phyloP scores from a whole-genome alignment of 2,329 filamentous ascomycete genomes.

The Aspergillus hortae region DNA sequence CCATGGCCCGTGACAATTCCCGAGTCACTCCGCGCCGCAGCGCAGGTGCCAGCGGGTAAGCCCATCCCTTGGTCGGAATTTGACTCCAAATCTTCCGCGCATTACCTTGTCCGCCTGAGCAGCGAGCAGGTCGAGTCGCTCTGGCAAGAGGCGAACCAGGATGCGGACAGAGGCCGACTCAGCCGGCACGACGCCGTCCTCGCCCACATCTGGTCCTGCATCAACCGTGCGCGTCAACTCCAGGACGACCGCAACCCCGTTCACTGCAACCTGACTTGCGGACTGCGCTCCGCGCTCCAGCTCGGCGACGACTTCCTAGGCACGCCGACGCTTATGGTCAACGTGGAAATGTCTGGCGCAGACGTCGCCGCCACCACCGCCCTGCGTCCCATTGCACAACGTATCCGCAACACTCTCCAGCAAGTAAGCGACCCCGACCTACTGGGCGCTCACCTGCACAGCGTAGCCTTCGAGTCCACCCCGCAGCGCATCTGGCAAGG shows the following conservation, averaged over 20 bases:
- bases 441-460: conserved; percentile 42
- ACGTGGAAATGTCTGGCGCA: conserved; percentile 26
- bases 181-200: conserved; percentile 47
- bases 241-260: conserved; percentile 25
- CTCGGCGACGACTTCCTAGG: conserved; percentile 43
- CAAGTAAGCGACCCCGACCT: conserved; percentile 35
- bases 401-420: conserved; percentile 35
- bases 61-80: conserved; percentile 42
- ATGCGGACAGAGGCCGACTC: conserved; percentile 15
- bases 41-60: conserved; percentile 29
- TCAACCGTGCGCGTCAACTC: conserved; percentile 41
- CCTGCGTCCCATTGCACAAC: conserved; percentile 9
- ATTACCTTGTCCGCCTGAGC: conserved; percentile 38
- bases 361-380: conserved; percentile 2
- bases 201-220: conserved; percentile 46
- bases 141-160: conserved; percentile 19
- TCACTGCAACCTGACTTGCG: conserved; percentile 42
- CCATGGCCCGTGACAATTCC: conserved; percentile 4
- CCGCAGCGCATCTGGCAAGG: conserved; percentile 50
- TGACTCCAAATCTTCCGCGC: conserved; percentile 34
- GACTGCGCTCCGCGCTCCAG: conserved; percentile 36
- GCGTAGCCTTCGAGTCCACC: conserved; percentile 41
- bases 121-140: conserved; percentile 33
- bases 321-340: conserved; percentile 42
- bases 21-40: conserved; percentile 15